Percentiles rank a stretch among this genome's conserved stretches.
phyloP scores from a whole-genome alignment of 768 basidiomycete genomes.

The Tricholoma terreum region DNA sequence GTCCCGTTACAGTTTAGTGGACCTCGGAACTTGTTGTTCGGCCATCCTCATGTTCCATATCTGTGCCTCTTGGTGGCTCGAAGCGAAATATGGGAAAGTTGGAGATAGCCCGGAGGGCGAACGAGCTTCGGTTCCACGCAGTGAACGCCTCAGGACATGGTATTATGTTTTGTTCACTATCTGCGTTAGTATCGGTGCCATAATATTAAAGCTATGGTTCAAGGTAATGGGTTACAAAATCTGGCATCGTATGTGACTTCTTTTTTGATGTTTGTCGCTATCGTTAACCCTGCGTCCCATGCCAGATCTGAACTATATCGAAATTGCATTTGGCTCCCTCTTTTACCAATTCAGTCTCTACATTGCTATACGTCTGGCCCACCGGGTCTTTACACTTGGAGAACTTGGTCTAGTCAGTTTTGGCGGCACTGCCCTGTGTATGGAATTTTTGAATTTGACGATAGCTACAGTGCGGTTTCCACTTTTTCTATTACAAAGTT shows the following conservation, averaged over 20 bases:
- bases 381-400: constrained; percentile 93
- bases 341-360: constrained; percentile 95
- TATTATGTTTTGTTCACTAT: constrained; percentile 66
- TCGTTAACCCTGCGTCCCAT: not conserved
- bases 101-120: constrained; percentile 56
- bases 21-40: constrained; percentile 79
- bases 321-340: constrained; percentile 65
- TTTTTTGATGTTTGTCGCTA: constrained; percentile 3
- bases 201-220: constrained; percentile 50
- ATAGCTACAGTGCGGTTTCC: constrained; percentile 62
- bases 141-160: constrained; percentile 59
- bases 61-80: constrained; percentile 72
- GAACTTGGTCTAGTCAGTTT: constrained; percentile 89
- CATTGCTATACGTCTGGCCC: constrained; percentile 82
- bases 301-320: constrained; percentile 75
- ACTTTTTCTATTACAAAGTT: not conserved
- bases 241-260: constrained; percentile 63
- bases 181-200: constrained; percentile 44
- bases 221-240: constrained; percentile 42
- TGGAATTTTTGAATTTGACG: constrained; percentile 85
- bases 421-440: constrained; percentile 80
- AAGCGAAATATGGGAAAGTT: constrained; percentile 44
- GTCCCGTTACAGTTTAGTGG: constrained; percentile 73
- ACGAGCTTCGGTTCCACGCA: constrained; percentile 72
- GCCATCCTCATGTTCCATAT: constrained; percentile 78